phyloP scores from a whole-genome alignment of 495 filamentous ascomycete species.

The Tuber brumale region DNA sequence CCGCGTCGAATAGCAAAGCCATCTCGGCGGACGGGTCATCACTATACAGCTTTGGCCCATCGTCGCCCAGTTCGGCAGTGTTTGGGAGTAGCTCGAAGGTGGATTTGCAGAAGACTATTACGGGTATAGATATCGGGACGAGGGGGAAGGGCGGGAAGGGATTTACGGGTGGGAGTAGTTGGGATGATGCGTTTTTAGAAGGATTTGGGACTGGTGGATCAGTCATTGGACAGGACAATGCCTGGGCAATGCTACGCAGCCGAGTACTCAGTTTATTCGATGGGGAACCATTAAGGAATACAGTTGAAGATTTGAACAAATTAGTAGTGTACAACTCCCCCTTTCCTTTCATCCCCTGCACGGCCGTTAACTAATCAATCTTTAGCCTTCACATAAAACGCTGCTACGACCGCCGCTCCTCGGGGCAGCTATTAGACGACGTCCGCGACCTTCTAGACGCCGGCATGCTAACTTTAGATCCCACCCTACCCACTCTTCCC shows the following conservation, averaged over 20 bases:
- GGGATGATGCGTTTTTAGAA: slow-evolving; percentile 52
- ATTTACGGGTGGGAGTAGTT: slow-evolving; percentile 44
- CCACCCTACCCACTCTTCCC: slow-evolving; percentile 64
- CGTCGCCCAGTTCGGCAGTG: slow-evolving; percentile 63
- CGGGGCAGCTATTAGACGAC: slow-evolving; percentile 68
- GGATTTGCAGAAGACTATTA: slow-evolving; percentile 53
- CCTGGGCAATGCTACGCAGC: slow-evolving; percentile 89
- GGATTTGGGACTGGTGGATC: slow-evolving; percentile 43
- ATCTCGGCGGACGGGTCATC: slow-evolving; percentile 74
- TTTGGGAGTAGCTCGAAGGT: slow-evolving; percentile 74
- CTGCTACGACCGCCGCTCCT: slow-evolving; percentile 61
- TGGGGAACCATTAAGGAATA: slow-evolving; percentile 78
- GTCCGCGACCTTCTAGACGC: slow-evolving; percentile 69
- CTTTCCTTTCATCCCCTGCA: not conserved
- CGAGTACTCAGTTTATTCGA: slow-evolving; percentile 88
- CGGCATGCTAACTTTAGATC: slow-evolving; percentile 80
- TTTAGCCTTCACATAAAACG: slow-evolving; percentile 59
- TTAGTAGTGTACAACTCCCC: slow-evolving; percentile 51
- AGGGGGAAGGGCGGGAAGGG: slow-evolving; percentile 39
- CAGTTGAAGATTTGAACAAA: slow-evolving; percentile 90
- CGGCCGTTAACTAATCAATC: not conserved
- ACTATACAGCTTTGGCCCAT: slow-evolving; percentile 61
- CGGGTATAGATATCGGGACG: slow-evolving; percentile 42
- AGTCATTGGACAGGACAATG: slow-evolving; percentile 81
- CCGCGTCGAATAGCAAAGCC: slow-evolving; percentile 79